Evolutionary conservation across 805 yeast species (phyloP), one percentile per base, ranked within the genome.

Genomic region (Lipomyces sp.): DNA sequence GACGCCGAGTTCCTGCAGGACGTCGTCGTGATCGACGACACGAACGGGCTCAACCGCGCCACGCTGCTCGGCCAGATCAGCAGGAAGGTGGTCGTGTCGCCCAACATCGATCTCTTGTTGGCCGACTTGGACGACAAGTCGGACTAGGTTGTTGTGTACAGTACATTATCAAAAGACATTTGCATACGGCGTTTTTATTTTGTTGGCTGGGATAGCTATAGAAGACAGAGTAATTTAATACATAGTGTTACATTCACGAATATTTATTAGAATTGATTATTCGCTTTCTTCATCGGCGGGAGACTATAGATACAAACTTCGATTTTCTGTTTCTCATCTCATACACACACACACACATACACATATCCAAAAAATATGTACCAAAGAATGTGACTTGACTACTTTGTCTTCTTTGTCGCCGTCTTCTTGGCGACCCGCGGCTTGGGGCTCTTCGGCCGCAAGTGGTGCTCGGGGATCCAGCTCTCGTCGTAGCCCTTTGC

Each of bases 1-100:
- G 76, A 81, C 11, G 67, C 85, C 5, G 74, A 78, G 3, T 82
- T 88, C 55, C 68, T 84, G 24, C 96, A 91, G 65, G 91, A 87
- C 51, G 72, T 86, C 8, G 79, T 84, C 2, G 68, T 78, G 18
- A 57, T 83, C n/a, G 77, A 81, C 40, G 68, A 67, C 13, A 74
- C 70, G 3, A 69, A 72, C 5, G 69, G 73, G 21, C n/a, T 32
- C 16, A 23, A 24, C 19, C 62, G 68, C 11, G 77, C 78, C 6
- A 71, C 70, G 44, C 68, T 74, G 35, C 58, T 84, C 51, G 90
- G 90, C 3, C 76, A 72, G 45, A 66, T 84, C 0, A 70, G 72
- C 19, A 77, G 78, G 24, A 81, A 81, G 63, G 65, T 82, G 33
- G 78, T 83, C 2, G 80, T 77, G 1, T 76, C 82, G 1, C 89